Conservation (phyloP, 2,329 filamentous ascomycete species). For the Fusarium kyushuense region DNA sequence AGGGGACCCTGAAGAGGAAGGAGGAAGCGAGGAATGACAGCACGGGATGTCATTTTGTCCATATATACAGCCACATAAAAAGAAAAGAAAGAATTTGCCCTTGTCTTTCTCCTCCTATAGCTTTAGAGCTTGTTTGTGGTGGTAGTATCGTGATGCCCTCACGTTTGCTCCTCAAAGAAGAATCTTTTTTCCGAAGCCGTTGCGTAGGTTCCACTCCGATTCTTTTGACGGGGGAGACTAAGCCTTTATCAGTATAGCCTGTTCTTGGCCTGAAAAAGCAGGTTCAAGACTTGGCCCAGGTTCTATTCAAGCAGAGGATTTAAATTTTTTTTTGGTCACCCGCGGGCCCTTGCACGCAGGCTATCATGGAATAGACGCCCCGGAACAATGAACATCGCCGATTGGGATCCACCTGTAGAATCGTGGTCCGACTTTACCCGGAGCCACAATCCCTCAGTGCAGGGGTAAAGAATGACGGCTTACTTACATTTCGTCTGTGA, state of each 20-base stretch:
- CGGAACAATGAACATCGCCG: conserved; percentile 40
- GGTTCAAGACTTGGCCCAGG: conserved; percentile 7
- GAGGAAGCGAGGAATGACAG: conserved; percentile 74
- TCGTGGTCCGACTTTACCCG: conserved; percentile 54
- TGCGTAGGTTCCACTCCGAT: conserved; percentile 35
- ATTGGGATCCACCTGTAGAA: conserved; percentile 11
- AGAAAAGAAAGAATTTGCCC: not conserved
- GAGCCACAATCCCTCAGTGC: conserved; percentile 30
- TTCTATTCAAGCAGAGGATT: not conserved
- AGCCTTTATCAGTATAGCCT: conserved; percentile 8
- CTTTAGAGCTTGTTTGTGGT: conserved; percentile 25
- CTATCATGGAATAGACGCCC: conserved; percentile 35
- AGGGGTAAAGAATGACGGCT: conserved; percentile 24
- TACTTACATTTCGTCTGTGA: conserved; percentile 45
- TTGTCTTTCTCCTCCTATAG: conserved; percentile 7
- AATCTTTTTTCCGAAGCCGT: conserved; percentile 45
- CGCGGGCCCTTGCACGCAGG: not conserved
- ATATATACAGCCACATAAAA: not conserved
- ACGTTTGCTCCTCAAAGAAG: conserved; percentile 26
- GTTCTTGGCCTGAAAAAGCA: conserved; percentile 1
- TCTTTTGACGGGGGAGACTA: conserved; percentile 18
- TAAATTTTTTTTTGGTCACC: conserved; percentile 13
- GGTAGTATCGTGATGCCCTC: conserved; percentile 39
- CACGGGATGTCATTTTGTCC: conserved; percentile 58
- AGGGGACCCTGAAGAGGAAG: conserved; percentile 70